phyloP scores from a whole-genome alignment of 225 moss, liverwort and hornwort genomes.

The Climacium dendroides region DNA sequence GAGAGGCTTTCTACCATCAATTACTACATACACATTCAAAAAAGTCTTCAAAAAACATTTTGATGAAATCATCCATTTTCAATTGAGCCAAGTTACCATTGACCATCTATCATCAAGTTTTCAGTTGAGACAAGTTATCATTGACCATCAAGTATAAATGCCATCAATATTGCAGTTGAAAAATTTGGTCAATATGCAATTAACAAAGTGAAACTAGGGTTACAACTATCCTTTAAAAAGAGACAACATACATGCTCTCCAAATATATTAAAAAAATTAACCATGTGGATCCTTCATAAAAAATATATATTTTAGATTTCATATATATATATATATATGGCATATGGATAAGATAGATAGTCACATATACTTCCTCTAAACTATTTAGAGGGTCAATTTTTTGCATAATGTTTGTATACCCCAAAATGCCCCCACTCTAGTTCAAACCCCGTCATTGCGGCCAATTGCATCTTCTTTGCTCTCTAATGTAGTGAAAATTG shows the following conservation, averaged over 20 bases:
- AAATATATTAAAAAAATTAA: too few relatives aligned
- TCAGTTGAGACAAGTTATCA: neutral
- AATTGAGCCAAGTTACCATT: too few relatives aligned
- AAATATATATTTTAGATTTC: too few relatives aligned
- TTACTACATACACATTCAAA: neutral
- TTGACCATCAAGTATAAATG: neutral
- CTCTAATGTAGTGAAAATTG: neutral
- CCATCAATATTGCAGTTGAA: neutral
- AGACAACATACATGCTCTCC: too few relatives aligned
- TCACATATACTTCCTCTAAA: neutral
- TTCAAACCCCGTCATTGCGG: fast-evolving
- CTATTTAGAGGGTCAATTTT: neutral
- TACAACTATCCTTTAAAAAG: too few relatives aligned
- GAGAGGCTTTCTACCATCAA: too few relatives aligned
- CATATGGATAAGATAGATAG: too few relatives aligned
- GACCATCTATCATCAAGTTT: too few relatives aligned
- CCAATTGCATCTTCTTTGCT: fast-evolving
- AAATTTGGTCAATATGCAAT: neutral
- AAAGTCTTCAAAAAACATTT: neutral
- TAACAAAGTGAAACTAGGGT: neutral
- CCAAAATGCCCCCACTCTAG: neutral
- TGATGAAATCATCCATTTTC: neutral
- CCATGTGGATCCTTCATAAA: too few relatives aligned
- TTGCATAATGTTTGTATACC: neutral
- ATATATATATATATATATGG: too few relatives aligned